Percentiles rank a stretch among this genome's conserved stretches.
phyloP scores from a whole-genome alignment of 2,329 filamentous ascomycete genomes.

The Fusarium subtropicale region DNA sequence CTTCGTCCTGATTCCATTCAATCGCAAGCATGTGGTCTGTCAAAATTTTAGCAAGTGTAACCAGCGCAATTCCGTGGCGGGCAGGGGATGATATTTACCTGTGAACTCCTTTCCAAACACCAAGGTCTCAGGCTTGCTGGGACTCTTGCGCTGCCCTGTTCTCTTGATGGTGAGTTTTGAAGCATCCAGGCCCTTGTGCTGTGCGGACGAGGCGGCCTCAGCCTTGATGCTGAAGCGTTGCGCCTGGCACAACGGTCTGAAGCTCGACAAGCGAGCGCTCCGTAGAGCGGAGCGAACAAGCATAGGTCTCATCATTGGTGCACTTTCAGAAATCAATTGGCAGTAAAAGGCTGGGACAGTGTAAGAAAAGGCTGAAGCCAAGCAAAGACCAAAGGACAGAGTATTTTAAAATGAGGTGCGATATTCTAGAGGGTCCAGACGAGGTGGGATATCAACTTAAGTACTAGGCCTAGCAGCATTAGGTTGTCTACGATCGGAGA shows the following conservation, averaged over 20 bases:
- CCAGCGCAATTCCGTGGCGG: neutral
- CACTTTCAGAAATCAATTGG: conserved; percentile 21
- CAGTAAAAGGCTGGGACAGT: neutral
- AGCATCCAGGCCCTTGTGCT: conserved; percentile 78
- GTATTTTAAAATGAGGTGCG: conserved; percentile 11
- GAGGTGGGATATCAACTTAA: conserved; percentile 33
- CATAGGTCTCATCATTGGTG: conserved; percentile 49
- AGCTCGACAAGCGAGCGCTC: conserved; percentile 56
- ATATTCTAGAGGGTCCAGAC: conserved; percentile 4
- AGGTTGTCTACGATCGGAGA: conserved; percentile 39
- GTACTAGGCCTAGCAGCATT: conserved; percentile 22
- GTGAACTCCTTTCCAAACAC: conserved; percentile 94
- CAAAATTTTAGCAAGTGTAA: conserved; percentile 29
- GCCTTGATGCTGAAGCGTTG: conserved; percentile 66
- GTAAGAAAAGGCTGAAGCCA: neutral
- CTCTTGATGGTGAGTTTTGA: conserved; percentile 79
- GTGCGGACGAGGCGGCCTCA: conserved; percentile 60
- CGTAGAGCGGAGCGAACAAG: conserved; percentile 51
- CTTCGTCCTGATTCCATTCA: conserved; percentile 88
- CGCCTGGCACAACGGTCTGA: conserved; percentile 47
- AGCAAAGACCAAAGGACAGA: neutral
- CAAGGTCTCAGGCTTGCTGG: conserved; percentile 81
- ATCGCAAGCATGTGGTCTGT: conserved; percentile 96
- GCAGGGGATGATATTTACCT: conserved; percentile 61
- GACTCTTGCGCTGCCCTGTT: conserved; percentile 79